phyloP scores from a whole-genome alignment of 2,329 filamentous ascomycete species.

The Penicillium sp. region DNA sequence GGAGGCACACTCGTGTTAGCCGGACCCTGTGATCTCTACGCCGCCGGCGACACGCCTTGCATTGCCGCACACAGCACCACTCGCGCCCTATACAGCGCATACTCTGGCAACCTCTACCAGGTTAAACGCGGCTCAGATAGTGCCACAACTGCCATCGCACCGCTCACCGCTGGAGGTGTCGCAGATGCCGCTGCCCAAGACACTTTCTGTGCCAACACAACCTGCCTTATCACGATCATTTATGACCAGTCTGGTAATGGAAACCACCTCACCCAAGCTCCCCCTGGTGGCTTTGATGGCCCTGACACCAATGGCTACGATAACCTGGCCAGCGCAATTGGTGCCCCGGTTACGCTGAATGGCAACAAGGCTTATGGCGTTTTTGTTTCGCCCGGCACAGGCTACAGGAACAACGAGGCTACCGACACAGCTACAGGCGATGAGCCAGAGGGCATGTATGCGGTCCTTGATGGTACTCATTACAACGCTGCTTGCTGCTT shows the following conservation, averaged over 20 bases:
- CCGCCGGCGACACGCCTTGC: conserved; percentile 60
- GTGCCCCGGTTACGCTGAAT: conserved; percentile 62
- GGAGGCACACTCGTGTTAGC: conserved; percentile 48
- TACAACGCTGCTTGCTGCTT: conserved; percentile 45
- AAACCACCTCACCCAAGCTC: conserved; percentile 65
- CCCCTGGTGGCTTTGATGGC: conserved; percentile 58
- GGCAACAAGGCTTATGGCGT: conserved; percentile 65
- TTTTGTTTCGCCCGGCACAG: conserved; percentile 61
- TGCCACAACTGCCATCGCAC: conserved; percentile 50
- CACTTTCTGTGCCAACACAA: conserved; percentile 60
- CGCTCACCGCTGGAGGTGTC: conserved; percentile 60
- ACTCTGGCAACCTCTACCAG: conserved; percentile 58
- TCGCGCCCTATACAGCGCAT: conserved; percentile 59
- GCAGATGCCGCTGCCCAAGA: conserved; percentile 64
- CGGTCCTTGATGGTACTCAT: conserved; percentile 35
- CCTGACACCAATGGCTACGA: conserved; percentile 61
- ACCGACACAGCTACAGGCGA: conserved; percentile 58
- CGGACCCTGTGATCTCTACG: conserved; percentile 64
- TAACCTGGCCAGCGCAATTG: conserved; percentile 60
- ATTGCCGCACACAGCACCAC: conserved; percentile 67
- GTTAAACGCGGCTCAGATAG: conserved; percentile 56
- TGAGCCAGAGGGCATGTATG: conserved; percentile 43
- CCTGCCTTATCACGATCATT: conserved; percentile 63
- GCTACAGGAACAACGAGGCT: conserved; percentile 61
- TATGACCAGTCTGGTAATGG: conserved; percentile 65